Conservation (phyloP, 1,139 yeast genomes). For the Tardiomyces blankii region DNA sequence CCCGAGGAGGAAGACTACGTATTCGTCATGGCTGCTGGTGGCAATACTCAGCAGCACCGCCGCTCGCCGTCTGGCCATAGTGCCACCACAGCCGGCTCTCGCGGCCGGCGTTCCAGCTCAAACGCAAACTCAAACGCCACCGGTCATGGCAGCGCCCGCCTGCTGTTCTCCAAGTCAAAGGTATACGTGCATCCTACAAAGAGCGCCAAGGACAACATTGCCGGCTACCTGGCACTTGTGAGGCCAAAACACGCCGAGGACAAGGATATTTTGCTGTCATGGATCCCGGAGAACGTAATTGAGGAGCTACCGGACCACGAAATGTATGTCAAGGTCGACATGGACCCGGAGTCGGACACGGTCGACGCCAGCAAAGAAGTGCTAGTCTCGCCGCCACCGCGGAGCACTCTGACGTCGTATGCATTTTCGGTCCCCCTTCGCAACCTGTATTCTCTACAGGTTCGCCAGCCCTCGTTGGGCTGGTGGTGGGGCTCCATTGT, state of each 20-base stretch:
- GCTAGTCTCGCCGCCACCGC: constrained; percentile 40
- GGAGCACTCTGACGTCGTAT: constrained; percentile 46
- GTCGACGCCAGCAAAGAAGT: constrained; percentile 18
- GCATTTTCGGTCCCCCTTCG: constrained; percentile 53
- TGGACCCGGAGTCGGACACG: constrained; percentile 24
- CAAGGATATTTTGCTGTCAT: constrained; percentile 54
- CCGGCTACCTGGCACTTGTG: constrained; percentile 63
- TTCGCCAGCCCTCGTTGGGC: constrained; percentile 72
- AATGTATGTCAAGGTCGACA: constrained; percentile 43
- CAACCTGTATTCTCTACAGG: constrained; percentile 65
- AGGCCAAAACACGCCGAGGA: constrained; percentile 40
- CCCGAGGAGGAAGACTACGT: no score
- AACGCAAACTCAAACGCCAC: no score
- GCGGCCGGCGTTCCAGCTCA: no score
- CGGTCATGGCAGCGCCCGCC: constrained; percentile 15
- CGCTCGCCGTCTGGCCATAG: no score
- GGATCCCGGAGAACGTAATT: constrained; percentile 58
- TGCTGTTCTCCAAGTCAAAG: constrained; percentile 30
- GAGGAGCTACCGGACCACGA: constrained; percentile 35
- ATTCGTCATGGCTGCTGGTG: no score
- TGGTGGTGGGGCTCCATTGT: constrained; percentile 90
- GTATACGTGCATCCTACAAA: constrained; percentile 73
- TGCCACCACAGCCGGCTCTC: no score
- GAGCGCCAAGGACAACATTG: constrained; percentile 59
- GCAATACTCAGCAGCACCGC: no score